These are phyloP conservation scores for Kodamaea laetipori DNA, from an alignment of 805 yeast species.

Conservation along the genomic window DNA sequence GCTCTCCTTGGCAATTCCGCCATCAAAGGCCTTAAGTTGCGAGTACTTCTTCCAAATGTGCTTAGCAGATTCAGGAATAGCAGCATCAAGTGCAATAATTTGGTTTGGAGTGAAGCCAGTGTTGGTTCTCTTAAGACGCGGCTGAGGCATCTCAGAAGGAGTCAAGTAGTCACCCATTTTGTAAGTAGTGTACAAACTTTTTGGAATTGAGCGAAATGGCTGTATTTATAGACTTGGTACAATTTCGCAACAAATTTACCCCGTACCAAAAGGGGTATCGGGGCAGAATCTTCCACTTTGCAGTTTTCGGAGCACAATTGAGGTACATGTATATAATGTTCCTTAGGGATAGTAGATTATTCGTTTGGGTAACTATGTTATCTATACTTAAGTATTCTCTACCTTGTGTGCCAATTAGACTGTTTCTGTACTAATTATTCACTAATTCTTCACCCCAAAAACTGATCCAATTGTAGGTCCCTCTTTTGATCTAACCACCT, in stretches of 20 bases:
- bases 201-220: not conserved
- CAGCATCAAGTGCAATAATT: constrained; percentile 76
- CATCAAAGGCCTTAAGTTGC: constrained; percentile 37
- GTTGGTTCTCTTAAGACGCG: constrained; percentile 67
- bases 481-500: too few relatives aligned
- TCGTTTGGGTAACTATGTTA: too few relatives aligned
- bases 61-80: constrained; percentile 78
- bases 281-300: not conserved
- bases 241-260: constrained; percentile 2
- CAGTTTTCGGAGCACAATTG: too few relatives aligned
- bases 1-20: constrained; percentile 39
- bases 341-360: too few relatives aligned
- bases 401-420: too few relatives aligned
- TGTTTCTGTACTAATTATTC: too few relatives aligned
- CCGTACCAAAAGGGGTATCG: constrained; percentile 2
- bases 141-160: constrained; percentile 40
- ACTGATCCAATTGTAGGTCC: too few relatives aligned
- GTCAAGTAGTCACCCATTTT: constrained; percentile 41
- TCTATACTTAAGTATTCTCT: too few relatives aligned
- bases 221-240: constrained; percentile 3
- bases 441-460: too few relatives aligned
- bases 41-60: constrained; percentile 75
- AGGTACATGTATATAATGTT: too few relatives aligned
- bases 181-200: not conserved
- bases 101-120: constrained; percentile 93